Evolutionary conservation across 108 stramenopile species (phyloP).

Genomic region (Cyclotella distinguenda): DNA sequence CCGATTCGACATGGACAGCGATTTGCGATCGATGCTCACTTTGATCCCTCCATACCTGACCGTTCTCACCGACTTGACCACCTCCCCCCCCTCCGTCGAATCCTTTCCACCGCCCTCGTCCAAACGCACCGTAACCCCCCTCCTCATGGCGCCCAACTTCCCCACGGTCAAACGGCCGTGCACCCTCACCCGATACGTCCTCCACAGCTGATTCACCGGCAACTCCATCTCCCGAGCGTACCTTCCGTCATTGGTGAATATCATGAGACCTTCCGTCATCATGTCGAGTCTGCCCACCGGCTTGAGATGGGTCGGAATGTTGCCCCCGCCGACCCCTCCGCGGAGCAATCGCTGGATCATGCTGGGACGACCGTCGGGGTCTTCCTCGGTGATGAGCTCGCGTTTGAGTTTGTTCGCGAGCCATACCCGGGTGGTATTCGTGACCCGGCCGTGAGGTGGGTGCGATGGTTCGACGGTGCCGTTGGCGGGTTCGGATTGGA

Average conservation of each 20-base stretch:
- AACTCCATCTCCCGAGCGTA: slow-evolving; percentile 76
- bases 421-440: slow-evolving; percentile 62
- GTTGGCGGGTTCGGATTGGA: slow-evolving; percentile 4
- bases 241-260: slow-evolving; percentile 74
- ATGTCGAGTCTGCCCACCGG: slow-evolving; percentile 80
- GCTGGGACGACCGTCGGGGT: slow-evolving; percentile 72
- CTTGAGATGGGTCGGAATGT: slow-evolving; percentile 59
- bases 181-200: slow-evolving; percentile 74
- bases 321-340: slow-evolving; percentile 61
- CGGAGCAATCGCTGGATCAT: slow-evolving; percentile 64
- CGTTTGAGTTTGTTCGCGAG: slow-evolving; percentile 72
- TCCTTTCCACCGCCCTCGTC: slow-evolving; percentile 37
- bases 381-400: slow-evolving; percentile 71
- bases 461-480: no score
- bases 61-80: slow-evolving; percentile 6
- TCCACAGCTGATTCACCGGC: slow-evolving; percentile 62
- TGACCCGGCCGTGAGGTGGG: no score
- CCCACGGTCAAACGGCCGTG: slow-evolving; percentile 61
- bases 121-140: slow-evolving; percentile 42
- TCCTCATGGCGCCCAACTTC: slow-evolving; percentile 60
- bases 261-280: slow-evolving; percentile 76
- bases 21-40: slow-evolving; percentile 55
- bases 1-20: slow-evolving; percentile 3
- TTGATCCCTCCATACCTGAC: slow-evolving; percentile 66
- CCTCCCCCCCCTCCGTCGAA: slow-evolving; percentile 11